Evolutionary conservation across 805 yeast genomes (phyloP).

Genomic region (Nakazawaea ishiwadae): DNA sequence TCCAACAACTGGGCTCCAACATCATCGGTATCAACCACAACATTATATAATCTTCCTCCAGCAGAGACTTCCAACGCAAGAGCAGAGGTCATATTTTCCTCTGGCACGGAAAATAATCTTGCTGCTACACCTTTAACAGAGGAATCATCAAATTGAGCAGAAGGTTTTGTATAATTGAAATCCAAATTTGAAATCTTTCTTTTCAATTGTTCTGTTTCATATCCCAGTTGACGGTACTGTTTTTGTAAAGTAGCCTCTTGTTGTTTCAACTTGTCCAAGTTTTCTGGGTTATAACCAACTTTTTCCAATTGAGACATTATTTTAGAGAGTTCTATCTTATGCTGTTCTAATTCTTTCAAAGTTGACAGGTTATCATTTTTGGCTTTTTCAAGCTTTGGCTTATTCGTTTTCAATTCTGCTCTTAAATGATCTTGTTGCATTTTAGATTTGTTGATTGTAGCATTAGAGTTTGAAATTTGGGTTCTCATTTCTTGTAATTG

Average conservation of each 20-base stretch:
- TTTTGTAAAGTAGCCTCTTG: slow-evolving; percentile 40
- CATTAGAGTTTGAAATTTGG: slow-evolving; percentile 46
- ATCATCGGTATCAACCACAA: slow-evolving; percentile 83
- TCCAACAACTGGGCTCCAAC: slow-evolving; percentile 83
- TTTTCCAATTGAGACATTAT: slow-evolving; percentile 39
- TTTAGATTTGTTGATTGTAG: slow-evolving; percentile 53
- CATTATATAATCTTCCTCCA: slow-evolving; percentile 84
- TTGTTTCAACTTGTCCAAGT: slow-evolving; percentile 37
- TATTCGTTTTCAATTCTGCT: slow-evolving; percentile 41
- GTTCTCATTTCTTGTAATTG: slow-evolving; percentile 65
- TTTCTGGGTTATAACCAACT: slow-evolving; percentile 54
- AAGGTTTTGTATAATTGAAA: slow-evolving; percentile 66
- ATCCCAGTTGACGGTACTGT: slow-evolving; percentile 37
- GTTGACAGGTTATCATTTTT: slow-evolving; percentile 38
- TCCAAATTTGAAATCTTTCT: slow-evolving; percentile 70
- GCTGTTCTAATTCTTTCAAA: slow-evolving; percentile 36
- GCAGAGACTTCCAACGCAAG: slow-evolving; percentile 91
- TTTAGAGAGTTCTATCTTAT: slow-evolving; percentile 31
- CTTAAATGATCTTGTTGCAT: slow-evolving; percentile 54
- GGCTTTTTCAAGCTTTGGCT: slow-evolving; percentile 50
- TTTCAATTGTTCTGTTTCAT: slow-evolving; percentile 49
- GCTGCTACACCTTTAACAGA: slow-evolving; percentile 89
- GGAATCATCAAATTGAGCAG: slow-evolving; percentile 49
- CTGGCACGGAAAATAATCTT: slow-evolving; percentile 65
- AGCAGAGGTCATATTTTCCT: slow-evolving; percentile 54